These are phyloP conservation scores for Ramularia endophylla DNA, from an alignment of 2,329 filamentous ascomycete genomes.

Conservation along the genomic window DNA sequence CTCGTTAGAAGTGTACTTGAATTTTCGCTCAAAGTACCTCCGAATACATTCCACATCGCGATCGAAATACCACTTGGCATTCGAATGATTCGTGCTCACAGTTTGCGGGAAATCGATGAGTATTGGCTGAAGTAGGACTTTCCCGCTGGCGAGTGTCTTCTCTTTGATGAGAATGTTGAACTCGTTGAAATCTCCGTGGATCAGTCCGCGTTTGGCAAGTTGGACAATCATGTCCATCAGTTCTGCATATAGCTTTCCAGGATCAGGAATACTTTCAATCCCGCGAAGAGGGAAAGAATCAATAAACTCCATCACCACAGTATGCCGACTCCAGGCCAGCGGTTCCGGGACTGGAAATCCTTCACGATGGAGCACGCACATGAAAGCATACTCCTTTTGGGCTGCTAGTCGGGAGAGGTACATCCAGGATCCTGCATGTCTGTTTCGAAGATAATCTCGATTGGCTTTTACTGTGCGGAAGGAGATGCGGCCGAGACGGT, in stretches of 20 bases:
- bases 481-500: slow-evolving; percentile 89
- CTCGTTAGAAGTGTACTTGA: slow-evolving; percentile 76
- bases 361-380: slow-evolving; percentile 76
- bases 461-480: slow-evolving; percentile 96
- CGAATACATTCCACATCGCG: slow-evolving; percentile 94
- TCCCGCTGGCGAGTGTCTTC: slow-evolving; percentile 19
- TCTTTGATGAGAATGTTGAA: slow-evolving; percentile 97
- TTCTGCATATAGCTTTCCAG: slow-evolving; percentile 82
- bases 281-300: slow-evolving; percentile 90
- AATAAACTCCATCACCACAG: slow-evolving; percentile 90
- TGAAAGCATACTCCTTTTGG: slow-evolving; percentile 90
- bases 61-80: slow-evolving; percentile 97
- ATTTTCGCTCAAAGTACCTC: slow-evolving; percentile 83
- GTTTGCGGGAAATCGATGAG: slow-evolving; percentile 98
- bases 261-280: slow-evolving; percentile 75
- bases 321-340: slow-evolving; percentile 84
- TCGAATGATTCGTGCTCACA: slow-evolving; percentile 88
- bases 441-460: slow-evolving; percentile 85
- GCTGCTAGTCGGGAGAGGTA: slow-evolving; percentile 91
- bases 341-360: slow-evolving; percentile 88
- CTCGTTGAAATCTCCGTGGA: slow-evolving; percentile 98
- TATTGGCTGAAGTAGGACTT: slow-evolving; percentile 63
- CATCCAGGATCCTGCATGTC: slow-evolving; percentile 86
- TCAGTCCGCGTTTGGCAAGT: slow-evolving; percentile 78
- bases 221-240: slow-evolving; percentile 80